Base-by-base conservation (phyloP, 208 protist species). In the Trypanosoma mega region DNA sequence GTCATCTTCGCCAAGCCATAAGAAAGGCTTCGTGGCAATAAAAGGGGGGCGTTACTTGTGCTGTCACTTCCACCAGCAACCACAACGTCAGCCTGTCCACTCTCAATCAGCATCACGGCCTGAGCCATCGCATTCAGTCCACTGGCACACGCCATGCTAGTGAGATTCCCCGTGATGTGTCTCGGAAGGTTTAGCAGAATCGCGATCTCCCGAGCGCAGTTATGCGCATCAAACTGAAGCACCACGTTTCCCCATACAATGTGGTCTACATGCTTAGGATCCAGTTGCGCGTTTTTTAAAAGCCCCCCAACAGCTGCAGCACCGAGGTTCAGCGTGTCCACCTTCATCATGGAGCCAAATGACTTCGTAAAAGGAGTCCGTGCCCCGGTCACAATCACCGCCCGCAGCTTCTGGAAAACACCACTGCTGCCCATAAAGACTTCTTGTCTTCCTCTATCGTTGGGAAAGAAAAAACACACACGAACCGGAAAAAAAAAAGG, bases 171-270 rank as follows among this genome's bases (percentile, higher is more conserved):
- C 1, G 77, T 76, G 56, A 93, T 80, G 3, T 72, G 60, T 49
- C 76, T 82, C 9, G 85, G 85, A 12, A 96, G 63, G 50, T 94
- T 90, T 0, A 93, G 65, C 6, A 94, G 87, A 39, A 94, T 83
- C 2, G 88, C 76, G 41, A 96, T 93, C 60, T 96, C 87, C 23
- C 87, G 60, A 14, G 85, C 90, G 45, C 82, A 80, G 58, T 96
- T 96, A 36, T 83, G 85, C 0, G 80, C 74, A 48, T 61, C 67
- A 20, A 76, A 76, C 37, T 93, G 82, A 12, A 92, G 47, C 24
- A 94, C 90, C n/a, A 96, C 90, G 47, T 93, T 94, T 11, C 87
- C 90, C 90, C 87, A 94, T 23, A 93, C 78, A 26, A 96, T 78
- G 57, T 93, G 81, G 43, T 96, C 69, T 49, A 96, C 66, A 27